Evolutionary conservation across 2,329 filamentous ascomycete genomes (phyloP).

Genomic region (Trichothecium roseum): DNA sequence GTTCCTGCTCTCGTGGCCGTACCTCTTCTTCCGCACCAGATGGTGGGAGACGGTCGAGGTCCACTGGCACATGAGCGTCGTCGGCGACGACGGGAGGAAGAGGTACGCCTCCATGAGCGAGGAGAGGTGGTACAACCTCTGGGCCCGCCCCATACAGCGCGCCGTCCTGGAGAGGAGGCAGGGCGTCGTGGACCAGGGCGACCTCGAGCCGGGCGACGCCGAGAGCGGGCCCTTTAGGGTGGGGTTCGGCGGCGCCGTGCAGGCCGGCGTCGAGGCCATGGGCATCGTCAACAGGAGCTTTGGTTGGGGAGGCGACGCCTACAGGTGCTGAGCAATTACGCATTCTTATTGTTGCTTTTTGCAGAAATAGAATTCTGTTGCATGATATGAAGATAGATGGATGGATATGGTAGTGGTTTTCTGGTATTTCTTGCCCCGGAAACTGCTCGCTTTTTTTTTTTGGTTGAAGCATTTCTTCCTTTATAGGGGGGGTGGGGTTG

Average conservation of each 20-base stretch:
- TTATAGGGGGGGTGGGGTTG: too few relatives aligned
- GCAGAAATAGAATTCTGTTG: too few relatives aligned
- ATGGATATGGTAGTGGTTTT: not conserved
- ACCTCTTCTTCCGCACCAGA: slow-evolving; percentile 56
- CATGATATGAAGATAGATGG: not conserved
- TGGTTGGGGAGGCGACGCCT: slow-evolving; percentile 35
- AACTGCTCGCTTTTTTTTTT: too few relatives aligned
- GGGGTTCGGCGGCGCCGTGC: slow-evolving; percentile 32
- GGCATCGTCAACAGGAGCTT: slow-evolving; percentile 41
- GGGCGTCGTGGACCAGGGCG: slow-evolving; percentile 43
- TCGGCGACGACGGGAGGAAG: slow-evolving; percentile 21
- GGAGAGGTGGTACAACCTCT: slow-evolving; percentile 52
- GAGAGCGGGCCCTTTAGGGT: slow-evolving; percentile 21
- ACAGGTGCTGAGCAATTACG: not conserved
- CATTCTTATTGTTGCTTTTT: too few relatives aligned
- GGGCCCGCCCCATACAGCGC: slow-evolving; percentile 48
- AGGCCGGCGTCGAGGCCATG: slow-evolving; percentile 39
- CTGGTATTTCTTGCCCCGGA: too few relatives aligned
- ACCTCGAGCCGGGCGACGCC: slow-evolving; percentile 33
- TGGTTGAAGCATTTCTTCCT: too few relatives aligned
- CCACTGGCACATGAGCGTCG: slow-evolving; percentile 38
- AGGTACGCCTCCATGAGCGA: slow-evolving; percentile 44
- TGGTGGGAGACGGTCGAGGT: slow-evolving; percentile 53
- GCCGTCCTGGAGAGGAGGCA: slow-evolving; percentile 49
- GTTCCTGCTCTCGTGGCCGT: slow-evolving; percentile 62